These are phyloP conservation scores for Hansenula sp. DNA, from an alignment of 1,139 yeast genomes.

Conservation along the genomic window DNA sequence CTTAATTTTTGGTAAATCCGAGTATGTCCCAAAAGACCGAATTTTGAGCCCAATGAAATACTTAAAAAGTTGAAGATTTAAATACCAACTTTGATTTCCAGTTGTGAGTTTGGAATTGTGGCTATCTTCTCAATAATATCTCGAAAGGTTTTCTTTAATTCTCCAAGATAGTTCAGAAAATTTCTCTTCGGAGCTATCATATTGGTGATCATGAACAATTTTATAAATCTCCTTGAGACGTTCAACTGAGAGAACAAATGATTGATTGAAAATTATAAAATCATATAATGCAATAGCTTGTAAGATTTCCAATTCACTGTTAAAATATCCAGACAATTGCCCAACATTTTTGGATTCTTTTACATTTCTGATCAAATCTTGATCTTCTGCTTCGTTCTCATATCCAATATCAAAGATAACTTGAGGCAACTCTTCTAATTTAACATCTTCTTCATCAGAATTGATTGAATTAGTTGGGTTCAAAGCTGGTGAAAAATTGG, in stretches of 20 bases:
- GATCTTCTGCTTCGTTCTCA: constrained; percentile 10
- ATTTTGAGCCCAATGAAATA: too few species aligned
- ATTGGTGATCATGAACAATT: constrained; percentile 14
- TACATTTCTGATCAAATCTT: constrained; percentile 7
- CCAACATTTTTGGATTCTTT: constrained; percentile 11
- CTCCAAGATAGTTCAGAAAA: constrained; percentile 19
- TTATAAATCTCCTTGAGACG: constrained; percentile 14
- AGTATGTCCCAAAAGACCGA: too few species aligned
- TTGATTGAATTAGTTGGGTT: constrained; percentile 8
- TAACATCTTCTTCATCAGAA: constrained; percentile 6
- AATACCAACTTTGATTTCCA: too few species aligned
- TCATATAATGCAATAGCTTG: constrained; percentile 28
- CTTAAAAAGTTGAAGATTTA: too few species aligned
- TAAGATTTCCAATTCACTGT: constrained; percentile 26
- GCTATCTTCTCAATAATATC: constrained; percentile 2
- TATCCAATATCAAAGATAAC: constrained; percentile 19
- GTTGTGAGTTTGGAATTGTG: too few species aligned
- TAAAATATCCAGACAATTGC: constrained; percentile 9
- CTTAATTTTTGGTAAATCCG: too few species aligned
- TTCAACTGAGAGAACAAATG: constrained; percentile 10
- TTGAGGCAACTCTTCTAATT: not conserved
- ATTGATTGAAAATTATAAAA: constrained; percentile 21
- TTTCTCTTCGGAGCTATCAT: constrained; percentile 9
- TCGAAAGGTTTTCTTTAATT: constrained; percentile 14
- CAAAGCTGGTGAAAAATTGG: constrained; percentile 3